These are phyloP conservation scores for Fusarium sp. DNA, from an alignment of 2,329 filamentous ascomycete genomes.

Conservation along the genomic window DNA sequence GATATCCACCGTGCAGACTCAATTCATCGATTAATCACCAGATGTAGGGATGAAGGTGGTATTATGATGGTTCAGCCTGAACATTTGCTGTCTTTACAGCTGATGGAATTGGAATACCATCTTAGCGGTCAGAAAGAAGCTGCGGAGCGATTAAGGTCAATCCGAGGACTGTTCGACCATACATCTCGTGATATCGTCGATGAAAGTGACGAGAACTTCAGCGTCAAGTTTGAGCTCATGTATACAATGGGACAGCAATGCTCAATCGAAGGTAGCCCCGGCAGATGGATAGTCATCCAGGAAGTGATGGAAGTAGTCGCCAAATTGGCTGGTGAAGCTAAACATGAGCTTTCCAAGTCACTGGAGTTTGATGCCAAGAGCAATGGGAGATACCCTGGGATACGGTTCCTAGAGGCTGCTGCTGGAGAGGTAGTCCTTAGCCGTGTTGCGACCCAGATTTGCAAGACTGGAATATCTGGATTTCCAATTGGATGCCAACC, in stretches of 20 bases:
- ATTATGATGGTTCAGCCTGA: constrained; percentile 73
- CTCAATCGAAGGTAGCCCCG: constrained; percentile 63
- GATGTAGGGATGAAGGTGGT: constrained; percentile 55
- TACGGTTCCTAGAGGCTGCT: constrained; percentile 59
- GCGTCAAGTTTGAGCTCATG: constrained; percentile 70
- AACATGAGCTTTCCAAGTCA: constrained; percentile 50
- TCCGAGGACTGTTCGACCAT: neutral
- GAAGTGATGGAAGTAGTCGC: constrained; percentile 61
- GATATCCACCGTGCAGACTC: neutral
- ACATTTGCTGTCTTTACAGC: constrained; percentile 72
- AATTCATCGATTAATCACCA: neutral
- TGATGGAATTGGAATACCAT: constrained; percentile 67
- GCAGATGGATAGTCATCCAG: constrained; percentile 69
- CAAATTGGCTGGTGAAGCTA: constrained; percentile 48
- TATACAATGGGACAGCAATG: constrained; percentile 70
- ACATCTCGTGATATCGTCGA: constrained; percentile 68
- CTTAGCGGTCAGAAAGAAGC: neutral
- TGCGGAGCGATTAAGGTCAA: neutral
- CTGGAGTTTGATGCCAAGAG: constrained; percentile 57
- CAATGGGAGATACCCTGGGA: constrained; percentile 59
- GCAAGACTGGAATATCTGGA: constrained; percentile 55
- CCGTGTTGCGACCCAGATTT: constrained; percentile 56
- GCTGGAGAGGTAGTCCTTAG: constrained; percentile 50
- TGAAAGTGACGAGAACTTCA: constrained; percentile 75
- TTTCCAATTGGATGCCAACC: constrained; percentile 59